These are phyloP conservation scores for Chlamydomonas schloesseri DNA, from an alignment of 139 green algal species.

Conservation along the genomic window DNA sequence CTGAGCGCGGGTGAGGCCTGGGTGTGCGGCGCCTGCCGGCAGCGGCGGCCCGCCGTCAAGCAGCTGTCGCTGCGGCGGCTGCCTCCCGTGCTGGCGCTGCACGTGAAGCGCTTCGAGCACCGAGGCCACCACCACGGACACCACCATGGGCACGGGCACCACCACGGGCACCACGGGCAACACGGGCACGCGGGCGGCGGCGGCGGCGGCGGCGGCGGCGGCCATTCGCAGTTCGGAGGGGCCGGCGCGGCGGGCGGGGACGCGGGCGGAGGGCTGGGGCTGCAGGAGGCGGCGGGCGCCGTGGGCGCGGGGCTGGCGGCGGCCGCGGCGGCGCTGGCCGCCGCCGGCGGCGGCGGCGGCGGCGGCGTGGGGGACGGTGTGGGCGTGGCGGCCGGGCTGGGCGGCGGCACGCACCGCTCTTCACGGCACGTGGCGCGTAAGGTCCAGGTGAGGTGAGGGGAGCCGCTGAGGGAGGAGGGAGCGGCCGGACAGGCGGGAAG, in stretches of 20 bases:
- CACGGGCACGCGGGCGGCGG: neutral
- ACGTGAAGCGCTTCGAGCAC: constrained; percentile 95
- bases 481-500: no score
- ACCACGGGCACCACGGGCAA: neutral
- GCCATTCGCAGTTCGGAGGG: neutral
- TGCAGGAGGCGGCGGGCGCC: neutral
- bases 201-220: constrained; percentile 9
- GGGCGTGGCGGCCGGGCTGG: neutral
- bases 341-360: neutral
- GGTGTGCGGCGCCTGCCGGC: constrained; percentile 69
- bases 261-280: neutral
- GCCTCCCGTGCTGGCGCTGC: constrained; percentile 88
- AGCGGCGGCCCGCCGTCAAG: constrained; percentile 74
- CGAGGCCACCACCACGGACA: constrained; percentile 24
- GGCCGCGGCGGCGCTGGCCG: no score
- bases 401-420: no score
- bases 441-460: neutral
- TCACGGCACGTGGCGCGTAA: neutral
- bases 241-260: neutral
- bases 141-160: neutral
- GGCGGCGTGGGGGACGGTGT: neutral
- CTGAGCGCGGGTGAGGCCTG: constrained; percentile 65
- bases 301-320: neutral
- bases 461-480: neutral
- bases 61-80: constrained; percentile 89